phyloP scores from a whole-genome alignment of 345 rosid genomes.

The Rhodamnia argentea region DNA sequence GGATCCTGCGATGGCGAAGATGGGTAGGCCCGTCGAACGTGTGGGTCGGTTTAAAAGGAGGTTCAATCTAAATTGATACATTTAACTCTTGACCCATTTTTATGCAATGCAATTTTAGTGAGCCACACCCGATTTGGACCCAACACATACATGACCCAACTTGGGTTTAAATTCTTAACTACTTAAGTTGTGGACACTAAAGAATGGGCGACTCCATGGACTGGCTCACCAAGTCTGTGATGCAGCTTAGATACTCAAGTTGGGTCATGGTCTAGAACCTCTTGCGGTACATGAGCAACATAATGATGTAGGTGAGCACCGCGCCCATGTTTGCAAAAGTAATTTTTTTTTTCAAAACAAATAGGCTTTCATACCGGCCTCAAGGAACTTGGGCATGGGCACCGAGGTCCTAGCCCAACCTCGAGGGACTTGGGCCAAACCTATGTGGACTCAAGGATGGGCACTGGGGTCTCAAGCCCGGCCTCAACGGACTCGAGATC shows the following conservation, averaged over 20 bases:
- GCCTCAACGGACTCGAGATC: not conserved
- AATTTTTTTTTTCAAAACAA: not conserved
- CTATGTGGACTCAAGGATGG: not conserved
- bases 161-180: not conserved
- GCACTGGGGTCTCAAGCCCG: not conserved
- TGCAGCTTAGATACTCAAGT: not conserved
- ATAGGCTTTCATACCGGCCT: not conserved
- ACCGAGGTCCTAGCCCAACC: accelerated
- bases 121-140: too few species aligned
- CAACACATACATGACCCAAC: not conserved
- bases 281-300: not conserved
- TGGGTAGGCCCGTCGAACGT: not conserved
- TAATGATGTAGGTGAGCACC: not conserved
- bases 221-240: not conserved
- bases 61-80: accelerated
- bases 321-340: not conserved
- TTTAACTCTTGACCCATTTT: not conserved
- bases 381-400: not conserved
- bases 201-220: not conserved
- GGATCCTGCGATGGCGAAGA: not conserved
- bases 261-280: not conserved
- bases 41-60: not conserved
- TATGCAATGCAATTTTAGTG: not conserved
- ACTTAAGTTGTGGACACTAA: not conserved
- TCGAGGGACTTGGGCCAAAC: not conserved